Base-by-base conservation (phyloP, 805 yeast genomes). In the Saccharomycodes ludwigii region DNA sequence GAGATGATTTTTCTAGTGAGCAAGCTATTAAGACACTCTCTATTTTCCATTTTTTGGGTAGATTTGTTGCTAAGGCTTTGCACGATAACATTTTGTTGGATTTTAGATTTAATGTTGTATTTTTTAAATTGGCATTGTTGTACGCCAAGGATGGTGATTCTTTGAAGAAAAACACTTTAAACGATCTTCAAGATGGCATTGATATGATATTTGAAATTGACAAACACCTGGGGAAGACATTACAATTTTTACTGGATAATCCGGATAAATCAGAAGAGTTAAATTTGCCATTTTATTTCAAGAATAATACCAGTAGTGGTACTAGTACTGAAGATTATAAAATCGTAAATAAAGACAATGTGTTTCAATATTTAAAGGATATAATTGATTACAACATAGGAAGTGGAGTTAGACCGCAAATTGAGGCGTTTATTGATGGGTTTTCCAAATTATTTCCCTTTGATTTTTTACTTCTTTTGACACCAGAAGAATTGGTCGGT, bases 1-100 rank as follows among this genome's bases (percentile, higher is more conserved):
- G n/a, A n/a, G n/a, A n/a, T n/a, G n/a, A n/a, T n/a, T n/a, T n/a
- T n/a, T n/a, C n/a, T n/a, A n/a, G n/a, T n/a, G n/a, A n/a, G n/a
- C n/a, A n/a, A n/a, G n/a, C n/a, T n/a, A n/a, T n/a, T n/a, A n/a
- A n/a, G n/a, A n/a, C n/a, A n/a, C n/a, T n/a, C n/a, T n/a, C n/a
- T n/a, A n/a, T n/a, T n/a, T n/a, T n/a, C n/a, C n/a, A n/a, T n/a
- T 65, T 71, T 14, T 57, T 88, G 38, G 98, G 98, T 3, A 73
- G 71, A 32, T 84, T 91, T 48, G 64, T 85, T 32, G 95, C 95
- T 0, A 66, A 96, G 37, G 79, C 95, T 0, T 59, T 86, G 48
- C 54, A 88, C 31, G 98, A 88, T 53, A 76, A 82, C n/a, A 64
- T 97, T 40, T 73, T 86, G 28, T 66, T 88, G 29, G 97, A 91